A percentile compares a stretch with the other conserved stretches of the same genome.
Evolutionary conservation across 805 yeast species (phyloP).

Genomic region (Spathaspora gorwiae): DNA sequence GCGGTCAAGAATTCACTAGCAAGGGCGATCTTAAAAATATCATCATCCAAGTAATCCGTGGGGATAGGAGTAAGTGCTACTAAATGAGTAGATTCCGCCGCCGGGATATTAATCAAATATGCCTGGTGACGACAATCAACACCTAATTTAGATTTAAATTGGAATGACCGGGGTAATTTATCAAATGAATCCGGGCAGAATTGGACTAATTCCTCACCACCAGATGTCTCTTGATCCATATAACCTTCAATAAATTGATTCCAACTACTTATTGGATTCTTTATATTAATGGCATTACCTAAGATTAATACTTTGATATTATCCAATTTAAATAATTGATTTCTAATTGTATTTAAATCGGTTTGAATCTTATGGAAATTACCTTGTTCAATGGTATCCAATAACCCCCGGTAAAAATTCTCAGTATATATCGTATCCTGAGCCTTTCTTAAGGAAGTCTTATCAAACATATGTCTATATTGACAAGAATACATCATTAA

Average conservation of each 20-base stretch:
- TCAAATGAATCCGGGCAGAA: conserved; percentile 12
- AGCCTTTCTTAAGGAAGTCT: conserved; percentile 61
- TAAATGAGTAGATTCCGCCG: conserved; percentile 77
- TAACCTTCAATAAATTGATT: conserved; percentile 21
- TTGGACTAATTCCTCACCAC: neutral
- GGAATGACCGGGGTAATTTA: conserved; percentile 47
- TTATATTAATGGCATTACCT: conserved; percentile 59
- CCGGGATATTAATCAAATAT: conserved; percentile 66
- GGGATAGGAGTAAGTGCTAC: conserved; percentile 59
- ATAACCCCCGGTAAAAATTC: conserved; percentile 39
- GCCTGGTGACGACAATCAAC: conserved; percentile 49
- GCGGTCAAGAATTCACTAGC: conserved; percentile 75
- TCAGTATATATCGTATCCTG: conserved; percentile 67
- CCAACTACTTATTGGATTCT: conserved; percentile 62
- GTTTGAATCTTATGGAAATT: conserved; percentile 42
- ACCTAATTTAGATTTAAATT: conserved; percentile 57
- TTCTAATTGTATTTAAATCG: conserved; percentile 50
- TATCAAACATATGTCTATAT: conserved; percentile 47
- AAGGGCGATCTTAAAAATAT: conserved; percentile 64
- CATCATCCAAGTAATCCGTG: conserved; percentile 40
- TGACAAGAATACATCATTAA: conserved; percentile 63
- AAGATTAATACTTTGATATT: conserved; percentile 65
- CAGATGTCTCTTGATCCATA: conserved; percentile 11
- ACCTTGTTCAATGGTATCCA: conserved; percentile 52
- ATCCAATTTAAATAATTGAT: conserved; percentile 47